Conservation (phyloP, 441 rosid species). For the Populus hybrid region DNA sequence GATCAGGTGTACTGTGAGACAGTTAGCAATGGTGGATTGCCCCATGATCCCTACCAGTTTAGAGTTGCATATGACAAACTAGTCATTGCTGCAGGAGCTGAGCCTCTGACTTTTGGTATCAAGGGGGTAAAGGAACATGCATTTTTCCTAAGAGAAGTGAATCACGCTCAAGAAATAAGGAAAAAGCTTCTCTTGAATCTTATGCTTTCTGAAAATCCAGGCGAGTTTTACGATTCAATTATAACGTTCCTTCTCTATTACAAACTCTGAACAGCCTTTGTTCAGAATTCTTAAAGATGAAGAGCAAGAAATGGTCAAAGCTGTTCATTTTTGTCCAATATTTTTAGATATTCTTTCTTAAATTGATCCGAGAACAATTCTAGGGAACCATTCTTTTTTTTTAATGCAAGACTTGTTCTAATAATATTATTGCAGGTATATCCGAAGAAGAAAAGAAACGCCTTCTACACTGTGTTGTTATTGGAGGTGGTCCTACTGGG, state of each 20-base stretch:
- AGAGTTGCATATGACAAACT: constrained; percentile 91
- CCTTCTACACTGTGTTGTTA: constrained; percentile 75
- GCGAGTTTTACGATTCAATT: constrained; percentile 22
- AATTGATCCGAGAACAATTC: not conserved
- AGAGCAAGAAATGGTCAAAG: not conserved
- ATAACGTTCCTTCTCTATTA: not conserved
- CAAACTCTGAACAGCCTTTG: not conserved
- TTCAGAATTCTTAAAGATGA: not conserved
- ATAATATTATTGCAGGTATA: constrained; percentile 45
- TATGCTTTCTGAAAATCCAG: constrained; percentile 93
- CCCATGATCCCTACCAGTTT: constrained; percentile 64
- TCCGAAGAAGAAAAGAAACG: constrained; percentile 71
- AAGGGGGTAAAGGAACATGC: constrained; percentile 83
- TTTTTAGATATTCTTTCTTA: not conserved
- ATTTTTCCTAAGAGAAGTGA: constrained; percentile 87
- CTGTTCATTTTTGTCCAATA: not conserved
- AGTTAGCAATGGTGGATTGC: constrained; percentile 39
- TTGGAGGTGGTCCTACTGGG: constrained; percentile 97
- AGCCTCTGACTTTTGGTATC: constrained; percentile 86
- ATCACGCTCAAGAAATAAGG: constrained; percentile 90
- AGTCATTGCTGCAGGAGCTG: constrained; percentile 90
- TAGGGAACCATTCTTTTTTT: not conserved
- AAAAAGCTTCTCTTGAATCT: constrained; percentile 86
- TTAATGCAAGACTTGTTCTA: not conserved
- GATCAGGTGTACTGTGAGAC: constrained; percentile 41